A percentile compares a stretch with the other conserved stretches of the same genome.
Conservation (phyloP, 495 filamentous ascomycete species). For the Pyrenula massariospora region DNA sequence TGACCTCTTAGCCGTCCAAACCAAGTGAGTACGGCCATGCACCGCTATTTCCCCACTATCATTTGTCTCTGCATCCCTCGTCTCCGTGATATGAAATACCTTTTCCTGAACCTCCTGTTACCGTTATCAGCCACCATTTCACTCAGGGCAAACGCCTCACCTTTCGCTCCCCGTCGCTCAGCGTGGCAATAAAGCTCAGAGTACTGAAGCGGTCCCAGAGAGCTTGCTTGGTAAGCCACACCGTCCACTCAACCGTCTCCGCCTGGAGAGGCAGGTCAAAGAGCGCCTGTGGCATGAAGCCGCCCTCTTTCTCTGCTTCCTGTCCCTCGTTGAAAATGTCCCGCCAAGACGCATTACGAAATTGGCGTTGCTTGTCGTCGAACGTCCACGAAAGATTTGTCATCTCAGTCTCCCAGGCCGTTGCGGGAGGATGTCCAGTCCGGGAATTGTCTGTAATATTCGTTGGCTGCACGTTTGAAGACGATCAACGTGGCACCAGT, state of each 20-base stretch:
- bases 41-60: constrained; percentile 39
- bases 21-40: constrained; percentile 39
- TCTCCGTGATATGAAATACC: constrained; percentile 29
- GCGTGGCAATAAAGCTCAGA: constrained; percentile 46
- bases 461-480: background rate
- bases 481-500: too few relatives aligned
- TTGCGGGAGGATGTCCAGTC: constrained; percentile 24
- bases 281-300: constrained; percentile 26
- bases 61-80: constrained; percentile 31
- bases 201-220: constrained; percentile 46
- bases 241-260: constrained; percentile 22
- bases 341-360: constrained; percentile 42
- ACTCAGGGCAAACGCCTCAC: constrained; percentile 12
- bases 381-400: constrained; percentile 36
- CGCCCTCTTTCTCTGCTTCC: constrained; percentile 20
- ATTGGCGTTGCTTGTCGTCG: constrained; percentile 41
- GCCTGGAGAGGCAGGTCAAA: constrained; percentile 38
- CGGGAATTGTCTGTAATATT: constrained; percentile 35
- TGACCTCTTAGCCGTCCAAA: constrained; percentile 27
- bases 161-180: constrained; percentile 34
- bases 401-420: constrained; percentile 41
- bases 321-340: constrained; percentile 41
- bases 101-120: constrained; percentile 18
- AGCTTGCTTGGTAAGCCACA: constrained; percentile 37
- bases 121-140: background rate